These are phyloP conservation scores for Amanita jacksonii DNA, from an alignment of 768 basidiomycete genomes.

Conservation along the genomic window DNA sequence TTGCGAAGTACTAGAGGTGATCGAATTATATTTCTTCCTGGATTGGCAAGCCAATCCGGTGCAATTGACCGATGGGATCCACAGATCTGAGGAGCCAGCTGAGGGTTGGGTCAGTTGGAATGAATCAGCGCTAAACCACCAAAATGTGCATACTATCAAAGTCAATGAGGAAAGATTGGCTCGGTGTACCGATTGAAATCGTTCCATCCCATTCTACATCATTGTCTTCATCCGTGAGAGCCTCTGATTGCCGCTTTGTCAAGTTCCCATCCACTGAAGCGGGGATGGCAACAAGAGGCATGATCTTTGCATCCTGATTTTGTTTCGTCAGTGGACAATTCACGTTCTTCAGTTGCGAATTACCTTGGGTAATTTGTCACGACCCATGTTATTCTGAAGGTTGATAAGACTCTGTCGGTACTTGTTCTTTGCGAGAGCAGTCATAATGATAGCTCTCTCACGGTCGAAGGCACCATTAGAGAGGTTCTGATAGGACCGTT, in stretches of 20 bases:
- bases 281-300: too few species aligned
- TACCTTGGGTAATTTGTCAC: too few species aligned
- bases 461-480: not conserved
- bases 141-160: not conserved
- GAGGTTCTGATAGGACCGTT: not conserved
- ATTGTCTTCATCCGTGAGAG: not conserved
- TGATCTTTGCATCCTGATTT: too few species aligned
- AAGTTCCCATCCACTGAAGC: not conserved
- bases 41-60: conserved; percentile 18
- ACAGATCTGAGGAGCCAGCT: conserved; percentile 24
- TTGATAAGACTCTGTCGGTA: not conserved
- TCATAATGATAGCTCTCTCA: not conserved
- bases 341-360: too few species aligned
- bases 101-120: not conserved
- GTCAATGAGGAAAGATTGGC: not conserved
- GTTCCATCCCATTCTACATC: not conserved
- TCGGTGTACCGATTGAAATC: not conserved
- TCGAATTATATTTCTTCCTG: conserved; percentile 26
- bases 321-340: too few species aligned
- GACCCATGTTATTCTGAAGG: not conserved
- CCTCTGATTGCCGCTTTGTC: not conserved
- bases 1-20: conserved; percentile 11
- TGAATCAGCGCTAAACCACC: not conserved
- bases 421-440: not conserved
- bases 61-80: conserved; percentile 20